A percentile compares a stretch with the other conserved stretches of the same genome.
These are phyloP conservation scores for Stromatinia cepivora DNA, from an alignment of 2,329 filamentous ascomycete species.

Conservation along the genomic window DNA sequence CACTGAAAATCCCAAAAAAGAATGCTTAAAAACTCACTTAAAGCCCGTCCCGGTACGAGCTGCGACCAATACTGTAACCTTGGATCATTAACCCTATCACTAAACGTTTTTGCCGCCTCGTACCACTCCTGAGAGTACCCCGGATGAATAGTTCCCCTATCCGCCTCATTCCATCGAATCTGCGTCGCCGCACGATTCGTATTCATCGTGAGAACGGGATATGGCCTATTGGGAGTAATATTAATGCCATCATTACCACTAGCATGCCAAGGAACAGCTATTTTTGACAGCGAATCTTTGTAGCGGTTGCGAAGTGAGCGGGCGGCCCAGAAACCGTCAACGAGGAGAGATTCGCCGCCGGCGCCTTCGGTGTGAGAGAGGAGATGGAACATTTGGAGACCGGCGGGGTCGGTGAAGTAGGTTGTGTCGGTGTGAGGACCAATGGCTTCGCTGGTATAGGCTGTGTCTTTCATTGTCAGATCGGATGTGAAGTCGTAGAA, in stretches of 20 bases:
- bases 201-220: constrained; percentile 61
- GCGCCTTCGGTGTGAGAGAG: constrained; percentile 70
- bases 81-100: constrained; percentile 64
- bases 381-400: constrained; percentile 89
- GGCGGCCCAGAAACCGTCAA: constrained; percentile 82
- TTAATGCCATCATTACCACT: constrained; percentile 83
- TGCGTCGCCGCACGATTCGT: constrained; percentile 48
- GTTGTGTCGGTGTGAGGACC: constrained; percentile 91
- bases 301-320: constrained; percentile 53
- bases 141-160: constrained; percentile 61
- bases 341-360: constrained; percentile 78
- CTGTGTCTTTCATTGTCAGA: constrained; percentile 82
- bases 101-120: constrained; percentile 71
- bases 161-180: constrained; percentile 91
- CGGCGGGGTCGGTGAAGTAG: constrained; percentile 90
- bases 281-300: constrained; percentile 57
- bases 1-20: not conserved
- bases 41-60: constrained; percentile 71
- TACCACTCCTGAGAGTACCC: constrained; percentile 62
- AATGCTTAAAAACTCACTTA: constrained; percentile 57
- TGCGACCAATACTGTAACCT: constrained; percentile 77
- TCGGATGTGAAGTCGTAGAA: constrained; percentile 90
- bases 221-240: constrained; percentile 69
- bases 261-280: constrained; percentile 73
- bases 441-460: constrained; percentile 76